These are phyloP conservation scores for Kwoniella newhampshirensis DNA, from an alignment of 768 basidiomycete species.

Conservation along the genomic window DNA sequence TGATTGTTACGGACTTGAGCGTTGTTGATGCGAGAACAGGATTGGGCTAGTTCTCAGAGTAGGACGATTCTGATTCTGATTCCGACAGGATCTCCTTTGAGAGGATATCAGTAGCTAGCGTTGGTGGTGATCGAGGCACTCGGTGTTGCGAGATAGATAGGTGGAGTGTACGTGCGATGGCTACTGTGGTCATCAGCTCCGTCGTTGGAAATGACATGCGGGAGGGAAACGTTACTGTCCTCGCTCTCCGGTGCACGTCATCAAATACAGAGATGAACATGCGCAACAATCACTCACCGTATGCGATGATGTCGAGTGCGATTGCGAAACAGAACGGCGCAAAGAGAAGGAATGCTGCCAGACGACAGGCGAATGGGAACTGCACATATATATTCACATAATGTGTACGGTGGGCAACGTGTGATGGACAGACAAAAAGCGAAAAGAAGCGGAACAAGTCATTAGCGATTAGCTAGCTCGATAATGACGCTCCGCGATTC, in stretches of 20 bases:
- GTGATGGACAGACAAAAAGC: background rate
- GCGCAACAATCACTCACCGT: constrained; percentile 17
- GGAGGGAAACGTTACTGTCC: no score
- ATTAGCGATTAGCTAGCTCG: no score
- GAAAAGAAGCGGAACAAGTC: background rate
- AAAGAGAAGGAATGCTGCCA: constrained; percentile 24
- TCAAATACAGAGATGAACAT: background rate
- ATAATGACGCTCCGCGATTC: no score
- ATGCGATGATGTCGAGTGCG: constrained; percentile 28
- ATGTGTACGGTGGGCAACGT: no score
- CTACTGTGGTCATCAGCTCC: no score
- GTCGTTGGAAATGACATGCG: no score
- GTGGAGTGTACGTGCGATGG: constrained; percentile 31
- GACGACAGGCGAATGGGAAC: constrained; percentile 28
- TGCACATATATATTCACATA: no score
- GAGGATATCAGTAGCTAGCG: constrained; percentile 13
- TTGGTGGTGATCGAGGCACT: constrained; percentile 25
- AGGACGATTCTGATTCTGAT: constrained; percentile 12
- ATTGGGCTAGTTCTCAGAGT: constrained; percentile 11
- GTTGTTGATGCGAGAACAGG: background rate
- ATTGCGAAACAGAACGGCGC: constrained; percentile 25
- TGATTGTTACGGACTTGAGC: background rate
- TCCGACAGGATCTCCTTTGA: constrained; percentile 14
- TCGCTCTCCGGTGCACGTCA: no score
- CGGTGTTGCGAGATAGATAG: constrained; percentile 24